A percentile compares a stretch with the other conserved stretches of the same genome.
Conservation (phyloP, 108 stramenopile species). For the Pelagomonas calceolata region DNA sequence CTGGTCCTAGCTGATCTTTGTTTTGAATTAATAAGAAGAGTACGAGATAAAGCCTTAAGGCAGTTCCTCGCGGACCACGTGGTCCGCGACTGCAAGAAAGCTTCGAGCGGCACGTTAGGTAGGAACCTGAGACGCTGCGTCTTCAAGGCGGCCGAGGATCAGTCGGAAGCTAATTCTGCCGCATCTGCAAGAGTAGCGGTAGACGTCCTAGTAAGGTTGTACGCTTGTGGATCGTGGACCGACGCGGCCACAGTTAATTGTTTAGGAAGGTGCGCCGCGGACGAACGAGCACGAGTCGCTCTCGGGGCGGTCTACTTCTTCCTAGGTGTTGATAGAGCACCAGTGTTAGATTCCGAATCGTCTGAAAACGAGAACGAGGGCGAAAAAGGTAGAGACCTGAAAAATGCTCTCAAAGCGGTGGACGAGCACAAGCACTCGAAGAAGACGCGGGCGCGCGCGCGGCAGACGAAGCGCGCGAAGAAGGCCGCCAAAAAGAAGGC, state of each 20-base stretch:
- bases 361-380: slow-evolving; percentile 60
- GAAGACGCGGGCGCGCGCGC: slow-evolving; percentile 24
- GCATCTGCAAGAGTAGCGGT: slow-evolving; percentile 22
- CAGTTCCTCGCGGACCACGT: slow-evolving; percentile 72
- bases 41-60: slow-evolving; percentile 73
- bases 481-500: not conserved
- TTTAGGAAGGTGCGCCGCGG: slow-evolving; percentile 60
- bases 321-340: slow-evolving; percentile 81
- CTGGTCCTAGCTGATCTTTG: slow-evolving; percentile 70
- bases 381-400: slow-evolving; percentile 47
- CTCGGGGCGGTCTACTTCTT: slow-evolving; percentile 82
- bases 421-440: slow-evolving; percentile 22
- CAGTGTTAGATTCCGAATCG: slow-evolving; percentile 67
- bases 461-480: not conserved
- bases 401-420: not conserved
- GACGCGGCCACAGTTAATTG: slow-evolving; percentile 87
- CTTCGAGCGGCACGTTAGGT: slow-evolving; percentile 47
- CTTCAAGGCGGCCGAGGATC: slow-evolving; percentile 13
- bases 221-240: slow-evolving; percentile 88
- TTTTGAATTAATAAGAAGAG: slow-evolving; percentile 73
- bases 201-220: slow-evolving; percentile 82
- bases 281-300: slow-evolving; percentile 49
- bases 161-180: not conserved
- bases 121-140: slow-evolving; percentile 25
- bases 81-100: slow-evolving; percentile 58